Evolutionary conservation across 2,329 filamentous ascomycete species (phyloP), one percentile per base, ranked within the genome.

Genomic region (Juglanconis juglandina): DNA sequence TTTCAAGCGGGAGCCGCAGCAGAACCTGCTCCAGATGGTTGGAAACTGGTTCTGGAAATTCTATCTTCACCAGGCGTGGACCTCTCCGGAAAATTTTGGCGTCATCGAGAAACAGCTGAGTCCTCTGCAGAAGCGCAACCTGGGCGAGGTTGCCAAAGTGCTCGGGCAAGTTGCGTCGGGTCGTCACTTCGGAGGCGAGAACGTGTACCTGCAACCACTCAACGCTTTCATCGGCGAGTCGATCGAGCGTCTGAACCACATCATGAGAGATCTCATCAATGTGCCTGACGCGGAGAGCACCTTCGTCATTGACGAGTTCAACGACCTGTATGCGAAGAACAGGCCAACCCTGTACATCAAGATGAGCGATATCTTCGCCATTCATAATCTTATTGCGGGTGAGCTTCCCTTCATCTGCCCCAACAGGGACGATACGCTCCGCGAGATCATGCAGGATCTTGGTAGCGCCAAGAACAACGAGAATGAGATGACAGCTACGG

Each of bases 331-430:
- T 71, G 91, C 94, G 59, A 93, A 96, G 73, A 95, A 92, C 65
- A 96, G 96, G 75, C 95, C 95, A 6, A 98, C 94, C 0, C 81
- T 99, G n/a, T 99, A 98, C 78, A 96, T 99, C 79, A 99, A 99
- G 78, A 94, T 99, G 85, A 86, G 90, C 14, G 95, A 99, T 72
- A 93, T 99, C 60, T 98, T 99, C 73, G 91, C 94, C 53, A 94
- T 99, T 61, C 96, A 99, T 76, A 92, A 89, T 65, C 82, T 98
- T 30, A 84, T 98, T 58, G 88, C 91, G 3, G 82, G 87, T 32
- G 92, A 98, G 67, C 84, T 97, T 53, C 79, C 87, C 5, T 81
- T 81, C 60, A 87, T 98, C 63, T 96, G 91, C 68, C 89, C 91
- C 1, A 84, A 80, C 63, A 86, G 90, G 39, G 94, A 97, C 66